Evolutionary conservation across 805 yeast genomes (phyloP).

Genomic region (Candida sakaeoensis): DNA sequence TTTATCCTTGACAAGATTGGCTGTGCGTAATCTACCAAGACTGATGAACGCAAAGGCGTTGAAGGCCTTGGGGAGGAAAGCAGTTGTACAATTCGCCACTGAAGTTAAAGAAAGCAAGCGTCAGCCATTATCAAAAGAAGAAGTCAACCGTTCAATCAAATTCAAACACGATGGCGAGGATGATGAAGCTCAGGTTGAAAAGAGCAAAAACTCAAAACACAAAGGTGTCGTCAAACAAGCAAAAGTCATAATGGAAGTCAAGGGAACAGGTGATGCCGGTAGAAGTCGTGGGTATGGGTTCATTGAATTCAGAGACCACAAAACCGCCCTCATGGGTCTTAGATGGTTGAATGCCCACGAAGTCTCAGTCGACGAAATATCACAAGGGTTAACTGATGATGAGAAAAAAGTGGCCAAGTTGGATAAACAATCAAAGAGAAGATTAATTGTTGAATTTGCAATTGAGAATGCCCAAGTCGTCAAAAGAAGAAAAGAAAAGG

Average conservation of each 20-base stretch:
- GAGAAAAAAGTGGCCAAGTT: constrained; percentile 53
- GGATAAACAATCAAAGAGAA: constrained; percentile 60
- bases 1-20: constrained; percentile 90
- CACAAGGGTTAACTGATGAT: constrained; percentile 67
- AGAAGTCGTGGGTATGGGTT: constrained; percentile 97
- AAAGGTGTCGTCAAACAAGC: constrained; percentile 92
- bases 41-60: constrained; percentile 84
- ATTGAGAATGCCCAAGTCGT: constrained; percentile 92
- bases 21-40: constrained; percentile 90
- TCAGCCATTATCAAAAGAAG: constrained; percentile 88
- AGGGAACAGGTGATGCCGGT: constrained; percentile 82
- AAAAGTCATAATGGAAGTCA: constrained; percentile 87
- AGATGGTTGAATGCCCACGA: constrained; percentile 96
- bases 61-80: constrained; percentile 90
- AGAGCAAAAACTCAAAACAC: constrained; percentile 62
- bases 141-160: constrained; percentile 71
- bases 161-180: constrained; percentile 47
- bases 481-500: constrained; percentile 79
- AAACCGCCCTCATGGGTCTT: constrained; percentile 88
- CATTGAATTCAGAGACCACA: constrained; percentile 88
- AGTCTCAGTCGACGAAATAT: constrained; percentile 66
- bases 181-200: constrained; percentile 30
- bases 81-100: constrained; percentile 89
- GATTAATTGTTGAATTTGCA: constrained; percentile 91
- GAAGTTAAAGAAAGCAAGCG: constrained; percentile 74